Evolutionary conservation across 345 rosid genomes (phyloP).

Genomic region (Microcos paniculata): DNA sequence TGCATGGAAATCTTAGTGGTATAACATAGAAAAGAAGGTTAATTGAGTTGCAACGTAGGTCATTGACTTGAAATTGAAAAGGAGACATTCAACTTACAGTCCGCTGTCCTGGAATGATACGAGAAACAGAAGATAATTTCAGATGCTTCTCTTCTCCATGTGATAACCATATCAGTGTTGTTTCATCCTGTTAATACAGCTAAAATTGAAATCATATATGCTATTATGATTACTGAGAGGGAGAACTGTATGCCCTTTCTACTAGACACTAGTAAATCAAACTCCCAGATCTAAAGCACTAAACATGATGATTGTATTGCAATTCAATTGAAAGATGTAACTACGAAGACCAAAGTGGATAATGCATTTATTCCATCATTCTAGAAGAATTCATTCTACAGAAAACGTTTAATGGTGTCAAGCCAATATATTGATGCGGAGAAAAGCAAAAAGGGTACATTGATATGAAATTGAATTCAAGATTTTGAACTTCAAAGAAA

Average conservation of each 20-base stretch:
- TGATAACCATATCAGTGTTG: slow-evolving; percentile 76
- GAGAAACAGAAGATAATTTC: slow-evolving; percentile 60
- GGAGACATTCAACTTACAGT: slow-evolving; percentile 54
- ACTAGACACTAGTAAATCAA: background rate
- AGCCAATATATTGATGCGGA: background rate
- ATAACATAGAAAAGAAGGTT: slow-evolving; percentile 2
- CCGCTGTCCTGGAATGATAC: slow-evolving; percentile 91
- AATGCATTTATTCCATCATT: background rate
- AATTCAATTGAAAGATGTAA: background rate
- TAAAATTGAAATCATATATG: slow-evolving; percentile 43
- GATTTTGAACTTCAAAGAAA: slow-evolving; percentile 5
- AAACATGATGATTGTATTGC: too few relatives aligned
- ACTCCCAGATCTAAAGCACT: background rate
- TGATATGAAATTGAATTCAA: background rate
- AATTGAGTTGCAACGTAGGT: slow-evolving; percentile 12
- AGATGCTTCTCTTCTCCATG: slow-evolving; percentile 71
- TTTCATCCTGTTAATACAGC: slow-evolving; percentile 77
- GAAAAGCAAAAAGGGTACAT: background rate
- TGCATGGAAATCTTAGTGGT: background rate
- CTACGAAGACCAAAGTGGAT: background rate
- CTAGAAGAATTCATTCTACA: background rate
- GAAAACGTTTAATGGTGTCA: background rate
- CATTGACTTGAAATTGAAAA: background rate
- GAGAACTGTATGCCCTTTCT: background rate
- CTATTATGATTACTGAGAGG: slow-evolving; percentile 20